Percentiles rank a stretch among this genome's conserved stretches.
Evolutionary conservation across 2,329 filamentous ascomycete genomes (phyloP).

Genomic region (Didymella sp.): DNA sequence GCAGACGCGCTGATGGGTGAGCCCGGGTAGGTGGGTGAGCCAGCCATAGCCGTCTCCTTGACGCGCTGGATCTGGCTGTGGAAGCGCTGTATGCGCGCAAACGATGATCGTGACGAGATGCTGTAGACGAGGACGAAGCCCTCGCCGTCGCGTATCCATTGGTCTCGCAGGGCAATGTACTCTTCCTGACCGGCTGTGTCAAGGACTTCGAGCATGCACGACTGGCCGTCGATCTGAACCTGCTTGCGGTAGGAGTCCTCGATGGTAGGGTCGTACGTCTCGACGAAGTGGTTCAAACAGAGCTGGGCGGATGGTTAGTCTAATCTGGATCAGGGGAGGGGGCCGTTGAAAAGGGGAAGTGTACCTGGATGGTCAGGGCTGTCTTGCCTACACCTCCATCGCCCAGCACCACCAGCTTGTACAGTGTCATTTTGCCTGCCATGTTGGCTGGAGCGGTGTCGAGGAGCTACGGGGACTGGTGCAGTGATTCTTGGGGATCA

Average conservation of each 20-base stretch:
- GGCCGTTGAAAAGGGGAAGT: slow-evolving; percentile 52
- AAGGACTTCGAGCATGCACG: slow-evolving; percentile 96
- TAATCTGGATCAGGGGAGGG: neutral
- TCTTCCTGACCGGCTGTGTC: slow-evolving; percentile 99
- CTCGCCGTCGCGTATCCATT: slow-evolving; percentile 98
- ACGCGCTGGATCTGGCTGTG: slow-evolving; percentile 97
- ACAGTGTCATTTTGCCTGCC: slow-evolving; percentile 93
- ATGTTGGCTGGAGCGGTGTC: slow-evolving; percentile 55
- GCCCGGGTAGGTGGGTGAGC: slow-evolving; percentile 77
- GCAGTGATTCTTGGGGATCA: neutral
- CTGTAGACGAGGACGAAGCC: slow-evolving; percentile 98
- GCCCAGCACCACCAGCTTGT: slow-evolving; percentile 94
- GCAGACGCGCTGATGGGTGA: slow-evolving; percentile 70
- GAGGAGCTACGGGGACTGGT: slow-evolving; percentile 1
- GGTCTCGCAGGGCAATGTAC: slow-evolving; percentile 94
- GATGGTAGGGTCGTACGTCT: slow-evolving; percentile 78
- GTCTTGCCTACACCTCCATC: slow-evolving; percentile 96
- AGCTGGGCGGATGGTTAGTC: slow-evolving; percentile 63
- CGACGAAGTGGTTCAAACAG: slow-evolving; percentile 97
- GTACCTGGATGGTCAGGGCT: slow-evolving; percentile 86
- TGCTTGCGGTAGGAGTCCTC: slow-evolving; percentile 74
- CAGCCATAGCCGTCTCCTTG: slow-evolving; percentile 81
- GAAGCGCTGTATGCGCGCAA: slow-evolving; percentile 92
- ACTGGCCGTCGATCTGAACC: slow-evolving; percentile 87
- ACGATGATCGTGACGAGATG: slow-evolving; percentile 95